A percentile compares a stretch with the other conserved stretches of the same genome.
phyloP scores from a whole-genome alignment of 2,329 filamentous ascomycete species.

The Purpureocillium lavendulum region DNA sequence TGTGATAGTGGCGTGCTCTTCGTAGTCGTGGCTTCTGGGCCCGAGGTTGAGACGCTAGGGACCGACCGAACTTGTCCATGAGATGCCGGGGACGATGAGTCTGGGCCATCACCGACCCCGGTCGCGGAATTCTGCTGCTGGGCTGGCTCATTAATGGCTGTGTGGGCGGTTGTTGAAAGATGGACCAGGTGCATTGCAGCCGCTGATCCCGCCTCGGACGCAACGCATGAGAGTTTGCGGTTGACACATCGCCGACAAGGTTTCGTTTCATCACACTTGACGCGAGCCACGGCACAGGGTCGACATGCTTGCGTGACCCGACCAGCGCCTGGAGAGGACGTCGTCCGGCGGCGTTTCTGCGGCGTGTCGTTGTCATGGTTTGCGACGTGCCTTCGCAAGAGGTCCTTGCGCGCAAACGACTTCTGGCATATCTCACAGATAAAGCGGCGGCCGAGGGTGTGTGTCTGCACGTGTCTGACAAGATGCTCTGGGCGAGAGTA shows the following conservation, averaged over 20 bases:
- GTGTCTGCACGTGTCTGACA: conserved; percentile 41
- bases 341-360: conserved; percentile 38
- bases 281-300: conserved; percentile 40
- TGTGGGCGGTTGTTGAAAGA: conserved; percentile 27
- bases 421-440: conserved; percentile 42
- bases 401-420: conserved; percentile 44
- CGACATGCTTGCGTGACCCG: conserved; percentile 46
- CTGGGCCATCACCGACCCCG: conserved; percentile 2
- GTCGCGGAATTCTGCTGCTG: not conserved
- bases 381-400: conserved; percentile 42
- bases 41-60: conserved; percentile 5
- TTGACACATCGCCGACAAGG: conserved; percentile 43
- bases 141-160: conserved; percentile 7
- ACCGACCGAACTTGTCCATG: conserved; percentile 11
- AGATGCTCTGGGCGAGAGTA: conserved; percentile 48
- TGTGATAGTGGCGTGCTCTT: conserved; percentile 17
- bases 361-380: conserved; percentile 42
- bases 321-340: conserved; percentile 33
- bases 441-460: conserved; percentile 42
- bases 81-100: conserved; percentile 12
- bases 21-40: conserved; percentile 10
- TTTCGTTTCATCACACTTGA: conserved; percentile 48
- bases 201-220: conserved; percentile 26
- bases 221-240: conserved; percentile 36
- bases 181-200: conserved; percentile 36